Evolutionary conservation across 129 eudicot genomes (phyloP).

Genomic region (Gnaphalium uliginosum): DNA sequence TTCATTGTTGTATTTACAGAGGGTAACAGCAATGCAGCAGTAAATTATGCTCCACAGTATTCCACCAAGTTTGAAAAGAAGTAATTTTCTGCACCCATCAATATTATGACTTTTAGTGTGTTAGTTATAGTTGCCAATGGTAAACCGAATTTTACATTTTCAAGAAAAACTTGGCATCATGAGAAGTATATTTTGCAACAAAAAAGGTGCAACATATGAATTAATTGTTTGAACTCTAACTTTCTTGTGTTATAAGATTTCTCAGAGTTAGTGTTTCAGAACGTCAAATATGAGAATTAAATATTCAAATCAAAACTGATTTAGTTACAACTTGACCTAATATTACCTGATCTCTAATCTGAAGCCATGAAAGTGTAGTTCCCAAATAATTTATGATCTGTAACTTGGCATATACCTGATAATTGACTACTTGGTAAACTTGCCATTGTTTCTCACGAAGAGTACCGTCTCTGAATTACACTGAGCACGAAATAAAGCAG

Average conservation of each 20-base stretch:
- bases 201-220: conserved; percentile 2
- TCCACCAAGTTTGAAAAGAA: conserved; percentile 45
- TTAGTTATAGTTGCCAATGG: neutral
- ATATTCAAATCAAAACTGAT: neutral
- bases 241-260: neutral
- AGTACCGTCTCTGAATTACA: conserved; percentile 45
- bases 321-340: neutral
- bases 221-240: neutral
- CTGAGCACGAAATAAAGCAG: conserved; percentile 71
- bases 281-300: no score
- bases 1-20: conserved; percentile 31
- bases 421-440: conserved; percentile 6
- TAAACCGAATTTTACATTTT: neutral
- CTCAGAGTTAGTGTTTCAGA: neutral
- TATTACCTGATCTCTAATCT: conserved; percentile 6
- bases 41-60: conserved; percentile 27
- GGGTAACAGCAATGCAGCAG: conserved; percentile 26
- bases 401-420: conserved; percentile 1
- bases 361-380: conserved; percentile 3
- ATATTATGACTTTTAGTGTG: neutral
- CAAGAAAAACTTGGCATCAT: neutral
- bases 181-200: neutral
- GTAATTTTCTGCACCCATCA: conserved; percentile 36
- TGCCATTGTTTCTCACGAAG: conserved; percentile 32
- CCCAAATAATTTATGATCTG: neutral